Evolutionary conservation across 2,329 filamentous ascomycete genomes (phyloP), one percentile per base, ranked within the genome.

Genomic region (Apiospora malaysiana): DNA sequence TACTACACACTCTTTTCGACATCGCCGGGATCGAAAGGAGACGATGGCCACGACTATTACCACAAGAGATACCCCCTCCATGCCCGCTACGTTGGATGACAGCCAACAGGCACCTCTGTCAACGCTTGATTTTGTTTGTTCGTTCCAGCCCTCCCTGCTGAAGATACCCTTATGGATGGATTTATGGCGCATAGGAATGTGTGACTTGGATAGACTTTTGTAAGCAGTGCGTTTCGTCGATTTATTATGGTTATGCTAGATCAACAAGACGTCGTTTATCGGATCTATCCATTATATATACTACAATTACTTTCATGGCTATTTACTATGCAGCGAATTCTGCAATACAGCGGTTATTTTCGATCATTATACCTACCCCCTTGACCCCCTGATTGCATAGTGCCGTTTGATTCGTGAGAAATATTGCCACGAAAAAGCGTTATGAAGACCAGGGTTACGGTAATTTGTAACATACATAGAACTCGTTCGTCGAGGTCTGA

Each of bases 161-260:
- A 37, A 68, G 66, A 68, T 68, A 68, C 66, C 66, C 66, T 47
- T 63, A 14, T 47, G 25, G 46, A 45, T 46, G 43, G 66, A 68
- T 68, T 68, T 47, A 47, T 47, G 66, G 42, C 66, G 66, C 16
- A 46, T 21, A 37, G 32, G 66, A 43, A 23, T 23, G n/a, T 47
- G 25, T 68, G 66, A 21, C 40, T 63, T 63, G 56, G 32, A 8
- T 63, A 63, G 56, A 63, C 56, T 40, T 63, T 63, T 63, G 56
- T 40, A 63, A 63, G 56, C 56, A 63, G 56, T 63, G 56, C 56
- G 56, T 40, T 40, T 63, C 32, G 56, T 63, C 56, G 32, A 10
- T 40, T 63, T 40, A 10, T 63, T 9, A 63, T 25, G 23, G 9
- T 40, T 40, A 63, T 32, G 56, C 2, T 8, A 23, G 56, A 9